Percentiles rank a stretch among this genome's conserved stretches.
phyloP scores from a whole-genome alignment of 2,329 filamentous ascomycete genomes.

The Neofusicoccum umdonicola region DNA sequence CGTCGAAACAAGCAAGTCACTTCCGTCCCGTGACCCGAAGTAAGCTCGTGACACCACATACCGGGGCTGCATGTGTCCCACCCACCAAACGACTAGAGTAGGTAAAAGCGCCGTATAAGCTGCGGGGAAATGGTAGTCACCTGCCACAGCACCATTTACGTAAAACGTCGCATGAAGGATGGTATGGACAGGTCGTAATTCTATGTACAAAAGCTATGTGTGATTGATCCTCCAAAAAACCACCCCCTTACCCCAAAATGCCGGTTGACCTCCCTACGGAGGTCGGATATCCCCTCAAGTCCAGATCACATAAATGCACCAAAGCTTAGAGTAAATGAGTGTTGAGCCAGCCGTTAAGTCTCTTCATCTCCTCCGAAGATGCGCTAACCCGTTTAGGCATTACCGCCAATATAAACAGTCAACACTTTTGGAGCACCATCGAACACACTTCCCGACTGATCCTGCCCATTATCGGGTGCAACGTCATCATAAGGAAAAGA shows the following conservation, averaged over 20 bases:
- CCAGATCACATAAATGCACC: neutral
- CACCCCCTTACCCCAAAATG: neutral
- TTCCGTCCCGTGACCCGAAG: neutral
- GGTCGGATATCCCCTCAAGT: neutral
- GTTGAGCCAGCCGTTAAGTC: no score
- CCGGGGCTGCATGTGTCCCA: neutral
- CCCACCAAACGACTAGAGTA: neutral
- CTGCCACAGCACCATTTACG: neutral
- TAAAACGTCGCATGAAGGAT: neutral
- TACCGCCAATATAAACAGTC: constrained; percentile 48
- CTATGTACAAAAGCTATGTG: neutral
- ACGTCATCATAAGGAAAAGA: constrained; percentile 60
- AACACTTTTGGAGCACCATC: constrained; percentile 44
- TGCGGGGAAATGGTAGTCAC: neutral
- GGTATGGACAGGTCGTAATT: neutral
- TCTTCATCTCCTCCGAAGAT: no score
- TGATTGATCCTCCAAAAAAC: neutral
- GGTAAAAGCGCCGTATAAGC: neutral
- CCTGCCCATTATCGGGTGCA: constrained; percentile 54
- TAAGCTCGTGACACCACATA: neutral
- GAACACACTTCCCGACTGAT: constrained; percentile 55
- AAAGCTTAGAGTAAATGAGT: neutral
- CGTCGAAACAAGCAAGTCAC: neutral
- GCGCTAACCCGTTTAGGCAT: neutral
- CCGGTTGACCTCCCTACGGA: neutral